These are phyloP conservation scores for Lachnellula cervina DNA, from an alignment of 2,329 filamentous ascomycete genomes.

Conservation along the genomic window DNA sequence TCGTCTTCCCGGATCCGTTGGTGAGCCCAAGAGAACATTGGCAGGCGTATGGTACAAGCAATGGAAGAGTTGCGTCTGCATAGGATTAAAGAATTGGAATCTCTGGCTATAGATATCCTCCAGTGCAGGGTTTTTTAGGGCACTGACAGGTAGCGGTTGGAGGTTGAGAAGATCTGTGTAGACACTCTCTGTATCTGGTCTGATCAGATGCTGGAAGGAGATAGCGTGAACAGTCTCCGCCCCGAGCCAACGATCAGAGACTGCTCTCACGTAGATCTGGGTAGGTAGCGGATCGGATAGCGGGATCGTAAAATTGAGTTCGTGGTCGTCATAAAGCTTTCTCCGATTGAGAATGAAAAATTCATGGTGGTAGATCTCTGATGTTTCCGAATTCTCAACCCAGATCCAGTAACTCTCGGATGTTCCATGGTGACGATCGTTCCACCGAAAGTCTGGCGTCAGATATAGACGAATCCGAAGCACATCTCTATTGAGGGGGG, in stretches of 20 bases:
- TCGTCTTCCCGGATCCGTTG: slow-evolving; percentile 95
- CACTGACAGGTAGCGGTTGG: slow-evolving; percentile 81
- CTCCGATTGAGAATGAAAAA: slow-evolving; percentile 88
- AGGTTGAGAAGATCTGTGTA: slow-evolving; percentile 92
- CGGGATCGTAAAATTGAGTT: slow-evolving; percentile 96
- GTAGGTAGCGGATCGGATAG: slow-evolving; percentile 87
- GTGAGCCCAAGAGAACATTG: slow-evolving; percentile 91
- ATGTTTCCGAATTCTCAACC: slow-evolving; percentile 97
- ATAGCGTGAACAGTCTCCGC: slow-evolving; percentile 93
- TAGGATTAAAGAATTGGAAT: slow-evolving; percentile 97
- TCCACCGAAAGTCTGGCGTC: slow-evolving; percentile 89
- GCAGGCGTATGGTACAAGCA: slow-evolving; percentile 87
- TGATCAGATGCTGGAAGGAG: slow-evolving; percentile 95
- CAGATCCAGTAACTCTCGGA: slow-evolving; percentile 98
- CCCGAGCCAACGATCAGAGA: slow-evolving; percentile 94
- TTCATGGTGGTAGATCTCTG: slow-evolving; percentile 96
- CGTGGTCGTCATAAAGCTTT: slow-evolving; percentile 93
- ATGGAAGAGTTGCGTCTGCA: slow-evolving; percentile 99
- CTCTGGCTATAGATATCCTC: slow-evolving; percentile 85
- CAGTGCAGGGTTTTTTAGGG: slow-evolving; percentile 78
- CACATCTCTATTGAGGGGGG: slow-evolving; percentile 90
- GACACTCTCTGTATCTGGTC: slow-evolving; percentile 93
- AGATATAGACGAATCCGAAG: slow-evolving; percentile 84
- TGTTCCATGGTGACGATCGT: slow-evolving; percentile 85
- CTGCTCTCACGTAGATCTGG: slow-evolving; percentile 91